Base-by-base conservation (phyloP, 345 rosid genomes). In the Populus euphratica region DNA sequence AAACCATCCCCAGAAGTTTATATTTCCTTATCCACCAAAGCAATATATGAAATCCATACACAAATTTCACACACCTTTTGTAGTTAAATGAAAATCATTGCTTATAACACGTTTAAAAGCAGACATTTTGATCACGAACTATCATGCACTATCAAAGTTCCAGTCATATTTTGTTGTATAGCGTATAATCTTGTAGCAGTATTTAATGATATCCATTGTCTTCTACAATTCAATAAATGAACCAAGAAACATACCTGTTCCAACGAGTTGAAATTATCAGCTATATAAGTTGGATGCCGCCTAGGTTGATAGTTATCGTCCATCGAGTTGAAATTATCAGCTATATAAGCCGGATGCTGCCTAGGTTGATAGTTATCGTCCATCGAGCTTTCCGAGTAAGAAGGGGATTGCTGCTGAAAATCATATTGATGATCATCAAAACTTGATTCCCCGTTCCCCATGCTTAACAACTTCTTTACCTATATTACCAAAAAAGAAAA, bases 231-330 rank as follows among this genome's bases (percentile, higher is more conserved):
- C 43, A 72, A 8, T 29, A 35, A n/a, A 38, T 14, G 65, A 70
- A 6, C 8, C 35, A 73, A 12, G 31, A 72, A 75, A 1, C 16
- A 27, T 69, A 95, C 99, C 99, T 95, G 88, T 78, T 91, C 94
- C 84, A 93, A 71, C 35, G 87, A 89, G 79, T 69, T 86, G 86
- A 90, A 93, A 80, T 89, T 87, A 77, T 93, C 98, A 62, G 88
- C 84, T 76, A 93, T 90, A 73, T 13, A 77, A 5, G 82, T 69
- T 59, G 89, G 82, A n/a, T 78, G 83, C 78, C 54, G 81, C 36
- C 76, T 80, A 33, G 54, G 68, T 66, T 39, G 79, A 80, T 85
- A 33, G 13, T 67, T 16, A 66, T 78, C 69, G 41, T 81, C 83
- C 79, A 78, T 78, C 29, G 83, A 52, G 74, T 36, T 78, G 86